Evolutionary conservation across 1,284 basidiomycete genomes (phyloP).

Genomic region (Ceratobasidium sp.): DNA sequence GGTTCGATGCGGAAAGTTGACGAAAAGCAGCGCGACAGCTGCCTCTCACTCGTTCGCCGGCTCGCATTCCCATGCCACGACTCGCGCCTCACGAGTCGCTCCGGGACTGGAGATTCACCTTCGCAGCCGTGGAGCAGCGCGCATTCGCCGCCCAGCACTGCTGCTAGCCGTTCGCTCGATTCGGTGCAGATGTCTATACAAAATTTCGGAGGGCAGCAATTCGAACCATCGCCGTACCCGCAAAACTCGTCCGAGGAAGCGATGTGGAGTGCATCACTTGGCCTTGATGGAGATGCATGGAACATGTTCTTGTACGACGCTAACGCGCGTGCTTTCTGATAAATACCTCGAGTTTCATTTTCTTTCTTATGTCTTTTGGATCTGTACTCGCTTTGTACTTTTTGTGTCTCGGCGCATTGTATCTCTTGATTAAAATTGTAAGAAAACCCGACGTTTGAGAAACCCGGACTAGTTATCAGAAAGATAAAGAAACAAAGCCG

Average conservation of each 20-base stretch:
- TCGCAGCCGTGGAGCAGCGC: slow-evolving; percentile 29
- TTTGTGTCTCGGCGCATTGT: neutral
- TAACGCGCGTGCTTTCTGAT: slow-evolving; percentile 28
- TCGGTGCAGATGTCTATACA: slow-evolving; percentile 23
- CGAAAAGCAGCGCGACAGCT: slow-evolving; percentile 47
- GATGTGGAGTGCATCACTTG: slow-evolving; percentile 58
- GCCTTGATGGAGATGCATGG: slow-evolving; percentile 51
- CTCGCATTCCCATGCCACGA: slow-evolving; percentile 83
- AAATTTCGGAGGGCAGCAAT: slow-evolving; percentile 41
- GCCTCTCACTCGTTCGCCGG: slow-evolving; percentile 69
- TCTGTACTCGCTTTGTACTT: neutral
- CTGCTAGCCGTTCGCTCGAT: slow-evolving; percentile 25
- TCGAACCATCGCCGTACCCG: slow-evolving; percentile 47
- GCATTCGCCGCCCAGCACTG: slow-evolving; percentile 23
- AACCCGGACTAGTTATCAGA: too few relatives aligned
- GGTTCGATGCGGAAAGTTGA: slow-evolving; percentile 60
- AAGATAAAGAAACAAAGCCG: too few relatives aligned
- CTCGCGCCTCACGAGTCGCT: slow-evolving; percentile 52
- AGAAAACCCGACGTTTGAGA: too few relatives aligned
- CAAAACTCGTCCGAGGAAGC: slow-evolving; percentile 54
- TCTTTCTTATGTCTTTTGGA: neutral
- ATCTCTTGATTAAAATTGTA: too few relatives aligned
- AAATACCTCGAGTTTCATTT: neutral
- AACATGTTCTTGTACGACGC: slow-evolving; percentile 38
- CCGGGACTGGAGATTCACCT: slow-evolving; percentile 37